phyloP scores from a whole-genome alignment of 2,329 filamentous ascomycete species.

The Botryosphaeria agaves region DNA sequence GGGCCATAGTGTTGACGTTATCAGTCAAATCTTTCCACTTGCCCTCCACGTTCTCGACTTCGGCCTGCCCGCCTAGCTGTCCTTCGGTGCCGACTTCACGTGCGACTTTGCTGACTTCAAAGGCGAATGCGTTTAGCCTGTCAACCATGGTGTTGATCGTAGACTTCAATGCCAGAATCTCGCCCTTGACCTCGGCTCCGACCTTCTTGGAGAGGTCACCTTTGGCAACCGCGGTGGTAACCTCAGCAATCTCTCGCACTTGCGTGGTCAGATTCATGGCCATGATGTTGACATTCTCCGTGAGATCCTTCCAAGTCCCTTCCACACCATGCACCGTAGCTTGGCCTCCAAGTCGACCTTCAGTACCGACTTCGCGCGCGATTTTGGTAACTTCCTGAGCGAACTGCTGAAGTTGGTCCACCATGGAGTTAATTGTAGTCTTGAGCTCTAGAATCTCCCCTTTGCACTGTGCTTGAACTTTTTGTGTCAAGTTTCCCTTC shows the following conservation, averaged over 20 bases:
- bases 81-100: constrained; percentile 48
- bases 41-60: constrained; percentile 47
- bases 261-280: constrained; percentile 34
- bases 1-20: constrained; percentile 51
- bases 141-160: constrained; percentile 61
- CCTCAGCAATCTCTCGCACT: constrained; percentile 35
- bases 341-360: constrained; percentile 32
- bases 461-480: constrained; percentile 34
- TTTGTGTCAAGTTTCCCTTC: constrained; percentile 32
- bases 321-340: constrained; percentile 35
- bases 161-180: constrained; percentile 53
- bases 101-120: constrained; percentile 48
- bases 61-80: constrained; percentile 44
- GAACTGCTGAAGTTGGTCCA: constrained; percentile 34
- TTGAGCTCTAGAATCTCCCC: constrained; percentile 34
- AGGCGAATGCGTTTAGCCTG: constrained; percentile 44
- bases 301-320: constrained; percentile 35
- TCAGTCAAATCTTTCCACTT: constrained; percentile 51
- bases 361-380: constrained; percentile 33
- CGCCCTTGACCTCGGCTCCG: constrained; percentile 32
- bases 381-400: constrained; percentile 36
- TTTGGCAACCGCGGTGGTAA: constrained; percentile 33
- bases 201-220: constrained; percentile 35
- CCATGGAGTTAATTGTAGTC: constrained; percentile 35
- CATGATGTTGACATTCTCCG: constrained; percentile 37